phyloP scores from a whole-genome alignment of 2,329 filamentous ascomycete genomes.

The Phialocephala sp. region DNA sequence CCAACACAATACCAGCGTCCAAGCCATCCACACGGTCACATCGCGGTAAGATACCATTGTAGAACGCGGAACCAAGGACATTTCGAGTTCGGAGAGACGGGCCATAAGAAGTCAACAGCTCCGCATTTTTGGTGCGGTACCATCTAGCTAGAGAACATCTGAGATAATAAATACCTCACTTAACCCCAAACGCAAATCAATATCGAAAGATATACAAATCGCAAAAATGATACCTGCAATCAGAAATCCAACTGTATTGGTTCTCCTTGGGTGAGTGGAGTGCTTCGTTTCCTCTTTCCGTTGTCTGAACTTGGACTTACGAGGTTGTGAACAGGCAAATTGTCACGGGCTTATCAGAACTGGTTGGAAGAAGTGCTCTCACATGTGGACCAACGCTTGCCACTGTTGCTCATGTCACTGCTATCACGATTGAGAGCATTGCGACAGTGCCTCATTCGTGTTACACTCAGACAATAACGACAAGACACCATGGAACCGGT shows the following conservation, averaged over 20 bases:
- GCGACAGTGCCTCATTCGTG: constrained; percentile 33
- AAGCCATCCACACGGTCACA: background rate
- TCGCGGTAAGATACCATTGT: background rate
- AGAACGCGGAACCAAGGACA: background rate
- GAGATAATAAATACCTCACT: constrained; percentile 4
- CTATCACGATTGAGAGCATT: constrained; percentile 24
- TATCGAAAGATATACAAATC: background rate
- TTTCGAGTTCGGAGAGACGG: background rate
- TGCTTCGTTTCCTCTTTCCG: background rate
- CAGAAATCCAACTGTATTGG: constrained; percentile 8
- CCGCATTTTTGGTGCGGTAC: background rate
- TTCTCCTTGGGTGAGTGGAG: constrained; percentile 16
- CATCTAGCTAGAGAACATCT: background rate
- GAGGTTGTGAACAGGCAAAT: constrained; percentile 7
- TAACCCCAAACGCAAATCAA: constrained; percentile 2
- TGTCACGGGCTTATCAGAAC: background rate
- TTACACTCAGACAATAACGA: constrained; percentile 39
- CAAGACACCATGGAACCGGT: constrained; percentile 8
- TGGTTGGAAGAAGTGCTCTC: background rate
- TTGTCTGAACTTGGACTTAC: constrained; percentile 2
- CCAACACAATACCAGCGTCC: background rate
- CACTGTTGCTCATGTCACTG: constrained; percentile 28
- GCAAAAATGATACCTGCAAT: background rate
- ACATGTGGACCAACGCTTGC: constrained; percentile 24
- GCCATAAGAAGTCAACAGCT: constrained; percentile 4